These are phyloP conservation scores for Dactylellina cionopaga DNA, from an alignment of 2,329 filamentous ascomycete genomes.

Conservation along the genomic window DNA sequence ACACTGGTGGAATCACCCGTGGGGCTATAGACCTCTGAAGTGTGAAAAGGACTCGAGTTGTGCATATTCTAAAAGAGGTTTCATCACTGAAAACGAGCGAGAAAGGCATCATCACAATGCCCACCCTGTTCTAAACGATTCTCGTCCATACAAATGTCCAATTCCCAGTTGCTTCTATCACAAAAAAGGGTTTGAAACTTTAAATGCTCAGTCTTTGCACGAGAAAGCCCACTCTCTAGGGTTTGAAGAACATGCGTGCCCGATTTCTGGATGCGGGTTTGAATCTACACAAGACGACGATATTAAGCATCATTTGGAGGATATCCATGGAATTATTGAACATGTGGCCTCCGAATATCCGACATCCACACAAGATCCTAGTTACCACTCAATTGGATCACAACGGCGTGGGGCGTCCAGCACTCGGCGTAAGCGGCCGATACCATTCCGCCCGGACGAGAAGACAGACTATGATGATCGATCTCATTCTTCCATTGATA, in stretches of 20 bases:
- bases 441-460: constrained; percentile 20
- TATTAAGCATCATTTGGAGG: constrained; percentile 44
- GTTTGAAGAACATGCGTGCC: constrained; percentile 47
- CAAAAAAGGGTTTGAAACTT: constrained; percentile 50
- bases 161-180: constrained; percentile 44
- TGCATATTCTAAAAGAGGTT: constrained; percentile 33
- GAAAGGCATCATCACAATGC: constrained; percentile 32
- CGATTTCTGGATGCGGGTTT: constrained; percentile 21
- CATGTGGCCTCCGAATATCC: constrained; percentile 10
- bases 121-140: constrained; percentile 4
- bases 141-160: constrained; percentile 45
- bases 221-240: constrained; percentile 40
- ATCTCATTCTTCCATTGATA: not conserved
- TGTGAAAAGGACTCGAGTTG: constrained; percentile 36
- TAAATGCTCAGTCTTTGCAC: constrained; percentile 36
- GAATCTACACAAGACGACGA: constrained; percentile 40
- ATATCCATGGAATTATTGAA: constrained; percentile 44
- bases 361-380: not conserved
- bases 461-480: constrained; percentile 20
- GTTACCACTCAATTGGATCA: not conserved
- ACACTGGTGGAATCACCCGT: constrained; percentile 48
- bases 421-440: constrained; percentile 25
- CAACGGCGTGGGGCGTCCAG: constrained; percentile 13
- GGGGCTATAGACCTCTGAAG: constrained; percentile 43
- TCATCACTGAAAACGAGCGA: constrained; percentile 43